Evolutionary conservation across 106 monocot genomes (phyloP).

Genomic region (Cymbidium sinense): DNA sequence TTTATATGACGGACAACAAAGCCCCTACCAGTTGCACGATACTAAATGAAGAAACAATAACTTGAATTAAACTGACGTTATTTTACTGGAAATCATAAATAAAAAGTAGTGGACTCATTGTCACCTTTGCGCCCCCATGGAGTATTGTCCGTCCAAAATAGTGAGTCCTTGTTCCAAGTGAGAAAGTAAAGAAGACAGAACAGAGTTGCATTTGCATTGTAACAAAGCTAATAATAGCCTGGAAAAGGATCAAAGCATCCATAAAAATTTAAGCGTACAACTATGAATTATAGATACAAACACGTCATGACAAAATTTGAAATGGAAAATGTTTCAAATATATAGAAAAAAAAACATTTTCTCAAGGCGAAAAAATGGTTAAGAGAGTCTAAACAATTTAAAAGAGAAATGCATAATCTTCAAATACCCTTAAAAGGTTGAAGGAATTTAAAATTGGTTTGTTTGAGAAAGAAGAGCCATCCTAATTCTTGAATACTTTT

Average conservation of each 20-base stretch:
- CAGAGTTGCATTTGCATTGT: slow-evolving; percentile 67
- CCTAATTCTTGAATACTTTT: neutral
- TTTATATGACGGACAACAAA: slow-evolving; percentile 85
- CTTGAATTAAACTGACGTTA: neutral
- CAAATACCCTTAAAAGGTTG: neutral
- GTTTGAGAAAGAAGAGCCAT: neutral
- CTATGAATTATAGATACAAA: too few species aligned
- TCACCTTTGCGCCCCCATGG: slow-evolving; percentile 76
- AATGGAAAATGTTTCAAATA: too few species aligned
- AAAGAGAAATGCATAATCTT: neutral
- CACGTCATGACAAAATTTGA: too few species aligned
- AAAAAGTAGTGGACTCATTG: slow-evolving; percentile 1
- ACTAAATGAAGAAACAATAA: slow-evolving; percentile 28
- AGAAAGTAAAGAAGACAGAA: slow-evolving; percentile 73
- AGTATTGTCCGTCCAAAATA: slow-evolving; percentile 89
- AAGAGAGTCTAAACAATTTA: too few species aligned
- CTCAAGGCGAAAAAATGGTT: neutral
- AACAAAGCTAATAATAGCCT: slow-evolving; percentile 69
- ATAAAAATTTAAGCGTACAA: neutral
- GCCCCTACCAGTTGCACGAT: slow-evolving; percentile 72
- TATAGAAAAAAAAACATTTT: neutral
- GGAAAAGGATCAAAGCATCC: slow-evolving; percentile 10
- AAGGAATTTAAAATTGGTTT: neutral
- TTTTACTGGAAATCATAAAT: slow-evolving; percentile 8
- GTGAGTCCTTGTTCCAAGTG: slow-evolving; percentile 79